Evolutionary conservation across 352 stramenopile genomes (phyloP).

Genomic region (Phytopythium ostracodes): DNA sequence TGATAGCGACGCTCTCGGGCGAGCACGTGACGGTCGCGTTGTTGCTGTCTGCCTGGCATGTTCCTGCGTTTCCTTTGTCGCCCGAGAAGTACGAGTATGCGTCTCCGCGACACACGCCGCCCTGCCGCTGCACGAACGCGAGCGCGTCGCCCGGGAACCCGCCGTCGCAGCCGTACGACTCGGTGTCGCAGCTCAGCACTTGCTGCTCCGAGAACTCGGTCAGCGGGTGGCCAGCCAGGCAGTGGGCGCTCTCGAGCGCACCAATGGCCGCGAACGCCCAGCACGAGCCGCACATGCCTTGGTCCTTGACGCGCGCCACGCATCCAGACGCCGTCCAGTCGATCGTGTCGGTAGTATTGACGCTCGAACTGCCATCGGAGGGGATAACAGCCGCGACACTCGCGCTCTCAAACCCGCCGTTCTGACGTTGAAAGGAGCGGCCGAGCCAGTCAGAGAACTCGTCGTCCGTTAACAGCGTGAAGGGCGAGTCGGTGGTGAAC

Average conservation of each 20-base stretch:
- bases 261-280: slow-evolving; percentile 96
- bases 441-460: slow-evolving; percentile 59
- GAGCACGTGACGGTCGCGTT: slow-evolving; percentile 20
- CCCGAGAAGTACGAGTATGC: slow-evolving; percentile 83
- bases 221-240: slow-evolving; percentile 65
- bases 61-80: slow-evolving; percentile 18
- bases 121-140: slow-evolving; percentile 76
- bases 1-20: slow-evolving; percentile 25
- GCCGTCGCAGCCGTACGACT: slow-evolving; percentile 86
- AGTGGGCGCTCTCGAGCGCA: slow-evolving; percentile 89
- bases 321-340: slow-evolving; percentile 66
- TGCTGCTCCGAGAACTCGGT: slow-evolving; percentile 91
- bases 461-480: slow-evolving; percentile 66
- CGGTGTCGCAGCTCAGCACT: slow-evolving; percentile 86
- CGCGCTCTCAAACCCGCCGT: slow-evolving; percentile 3
- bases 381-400: background rate
- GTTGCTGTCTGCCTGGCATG: slow-evolving; percentile 17
- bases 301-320: slow-evolving; percentile 89
- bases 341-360: slow-evolving; percentile 16
- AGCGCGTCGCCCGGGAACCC: slow-evolving; percentile 88
- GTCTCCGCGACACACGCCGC: slow-evolving; percentile 76
- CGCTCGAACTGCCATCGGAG: background rate
- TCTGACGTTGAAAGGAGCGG: slow-evolving; percentile 27
- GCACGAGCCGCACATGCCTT: slow-evolving; percentile 96
- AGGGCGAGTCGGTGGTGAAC: slow-evolving; percentile 68